Evolutionary conservation across 163 green algal species (phyloP), one percentile per base, ranked within the genome.

Genomic region (Smithsoniella earleae): DNA sequence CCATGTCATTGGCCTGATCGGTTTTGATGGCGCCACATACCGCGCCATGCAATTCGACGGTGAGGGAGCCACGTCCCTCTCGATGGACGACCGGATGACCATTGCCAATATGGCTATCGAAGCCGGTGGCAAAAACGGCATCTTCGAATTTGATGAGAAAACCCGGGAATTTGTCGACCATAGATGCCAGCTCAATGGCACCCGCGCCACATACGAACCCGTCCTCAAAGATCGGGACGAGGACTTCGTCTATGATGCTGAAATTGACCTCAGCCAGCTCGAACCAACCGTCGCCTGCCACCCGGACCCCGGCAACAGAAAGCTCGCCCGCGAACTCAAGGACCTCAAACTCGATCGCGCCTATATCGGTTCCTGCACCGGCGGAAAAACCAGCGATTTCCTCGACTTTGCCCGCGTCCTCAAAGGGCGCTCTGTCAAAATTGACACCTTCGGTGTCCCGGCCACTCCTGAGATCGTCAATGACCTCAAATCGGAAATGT

Each of bases 61-160:
- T 25, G 81, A 72, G 4, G 90, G 90, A 16, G 81, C 94, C 2
- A 74, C 83, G 36, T 37, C 63, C 33, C 91, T 96, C 87, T 91
- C 80, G 83, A 97, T 97, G 92, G 92, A 97, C 76, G 92, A 96
- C 76, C 89, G 92, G 80, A 97, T 97, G 92, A 97, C 92, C 25
- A 83, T 97, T 37, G 96, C 89, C 85, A 97, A 97, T 86, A 97
- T 97, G 92, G 92, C 95, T 40, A 87, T 97, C 5, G 92, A 97
- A 79, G 92, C 90, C 5, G 92, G 92, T 25, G 88, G 88, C 81
- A 97, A 97, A 86, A 97, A 97, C 78, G 92, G 90, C 31, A 80
- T 96, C 30, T 89, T 91, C 69, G 83, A 91, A 2, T 81, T 91
- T 3, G 92, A 97, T 82, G 74, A 92, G 81, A 95, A 85, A 58